Conservation (phyloP, 108 stramenopile species). For the Cyclostephanos tholiformis region DNA sequence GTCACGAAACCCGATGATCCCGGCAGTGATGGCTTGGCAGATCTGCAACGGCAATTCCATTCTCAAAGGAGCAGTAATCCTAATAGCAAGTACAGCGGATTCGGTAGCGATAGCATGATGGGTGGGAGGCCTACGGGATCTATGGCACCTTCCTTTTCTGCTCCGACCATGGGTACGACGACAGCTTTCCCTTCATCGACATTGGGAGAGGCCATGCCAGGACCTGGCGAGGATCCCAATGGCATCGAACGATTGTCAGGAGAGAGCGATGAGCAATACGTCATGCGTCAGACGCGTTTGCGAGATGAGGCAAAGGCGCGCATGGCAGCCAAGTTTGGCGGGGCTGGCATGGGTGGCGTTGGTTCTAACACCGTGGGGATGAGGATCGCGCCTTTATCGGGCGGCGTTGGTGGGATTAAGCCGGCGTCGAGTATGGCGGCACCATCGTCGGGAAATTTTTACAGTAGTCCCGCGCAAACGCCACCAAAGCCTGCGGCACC, state of each 20-base stretch:
- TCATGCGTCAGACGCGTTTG: constrained; percentile 84
- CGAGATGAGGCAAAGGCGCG: constrained; percentile 84
- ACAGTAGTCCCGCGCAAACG: constrained; percentile 12
- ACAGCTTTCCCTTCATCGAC: constrained; percentile 12
- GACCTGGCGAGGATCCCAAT: constrained; percentile 84
- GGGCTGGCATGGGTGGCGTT: constrained; percentile 54
- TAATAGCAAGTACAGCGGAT: constrained; percentile 74
- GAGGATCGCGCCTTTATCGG: constrained; percentile 35
- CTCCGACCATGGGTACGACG: constrained; percentile 1
- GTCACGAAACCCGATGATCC: constrained; percentile 63
- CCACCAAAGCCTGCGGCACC: constrained; percentile 19
- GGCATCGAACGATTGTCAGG: constrained; percentile 87
- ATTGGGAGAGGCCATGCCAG: constrained; percentile 58
- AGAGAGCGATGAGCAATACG: constrained; percentile 91
- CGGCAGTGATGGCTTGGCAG: constrained; percentile 66
- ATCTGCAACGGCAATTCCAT: constrained; percentile 71
- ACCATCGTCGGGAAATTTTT: constrained; percentile 46
- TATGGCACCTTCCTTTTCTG: constrained; percentile 14
- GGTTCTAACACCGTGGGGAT: constrained; percentile 31
- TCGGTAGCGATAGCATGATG: constrained; percentile 63
- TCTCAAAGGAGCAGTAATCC: constrained; percentile 61
- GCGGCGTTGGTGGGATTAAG: constrained; percentile 14
- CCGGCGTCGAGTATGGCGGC: constrained; percentile 10
- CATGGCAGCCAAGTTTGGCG: constrained; percentile 88
- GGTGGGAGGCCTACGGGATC: constrained; percentile 17